phyloP scores from a whole-genome alignment of 2,329 filamentous ascomycete genomes.

The Aspergillus cejpii region DNA sequence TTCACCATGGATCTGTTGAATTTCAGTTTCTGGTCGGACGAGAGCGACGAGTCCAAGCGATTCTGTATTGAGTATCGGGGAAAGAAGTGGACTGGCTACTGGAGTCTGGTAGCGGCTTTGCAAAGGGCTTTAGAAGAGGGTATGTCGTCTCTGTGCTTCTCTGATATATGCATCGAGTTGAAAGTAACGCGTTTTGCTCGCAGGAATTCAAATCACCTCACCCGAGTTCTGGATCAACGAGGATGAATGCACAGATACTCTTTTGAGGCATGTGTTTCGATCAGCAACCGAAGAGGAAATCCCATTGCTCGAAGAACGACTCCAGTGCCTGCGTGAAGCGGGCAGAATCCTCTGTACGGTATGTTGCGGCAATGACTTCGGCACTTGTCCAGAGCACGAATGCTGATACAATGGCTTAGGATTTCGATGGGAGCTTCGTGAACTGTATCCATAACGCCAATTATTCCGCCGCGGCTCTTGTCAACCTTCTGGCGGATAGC shows the following conservation, averaged over 20 bases:
- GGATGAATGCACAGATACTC: conserved; percentile 66
- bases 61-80: conserved; percentile 79
- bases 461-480: conserved; percentile 72
- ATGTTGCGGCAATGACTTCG: conserved; percentile 19
- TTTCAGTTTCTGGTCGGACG: conserved; percentile 91
- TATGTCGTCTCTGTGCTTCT: conserved; percentile 36
- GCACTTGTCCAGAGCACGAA: neutral
- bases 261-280: conserved; percentile 71
- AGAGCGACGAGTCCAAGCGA: conserved; percentile 56
- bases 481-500: conserved; percentile 74
- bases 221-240: conserved; percentile 79
- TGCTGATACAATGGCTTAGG: conserved; percentile 41
- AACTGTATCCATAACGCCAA: conserved; percentile 68
- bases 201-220: conserved; percentile 80
- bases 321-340: conserved; percentile 74
- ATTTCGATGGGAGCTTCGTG: conserved; percentile 66
- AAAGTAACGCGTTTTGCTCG: neutral
- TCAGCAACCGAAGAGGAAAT: conserved; percentile 82
- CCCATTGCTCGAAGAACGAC: conserved; percentile 70
- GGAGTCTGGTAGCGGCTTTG: conserved; percentile 81
- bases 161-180: conserved; percentile 6
- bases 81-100: conserved; percentile 86
- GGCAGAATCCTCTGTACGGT: conserved; percentile 73
- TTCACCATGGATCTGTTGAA: conserved; percentile 97
- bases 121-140: conserved; percentile 85